A percentile compares a stretch with the other conserved stretches of the same genome.
Evolutionary conservation across 768 basidiomycete genomes (phyloP).

Genomic region (Kwoniella bestiolae): DNA sequence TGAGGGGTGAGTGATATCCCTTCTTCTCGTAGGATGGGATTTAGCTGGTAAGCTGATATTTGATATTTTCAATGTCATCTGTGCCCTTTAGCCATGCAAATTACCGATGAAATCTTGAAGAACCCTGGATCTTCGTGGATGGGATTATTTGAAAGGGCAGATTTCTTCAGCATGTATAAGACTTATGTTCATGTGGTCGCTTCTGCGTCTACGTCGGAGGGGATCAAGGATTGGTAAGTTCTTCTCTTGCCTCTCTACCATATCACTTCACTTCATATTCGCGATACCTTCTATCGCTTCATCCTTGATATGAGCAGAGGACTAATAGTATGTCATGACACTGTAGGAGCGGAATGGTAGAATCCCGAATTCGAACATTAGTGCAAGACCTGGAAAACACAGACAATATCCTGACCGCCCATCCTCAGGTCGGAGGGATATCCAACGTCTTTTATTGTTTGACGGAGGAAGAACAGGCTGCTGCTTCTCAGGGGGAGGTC

Average conservation of each 20-base stretch:
- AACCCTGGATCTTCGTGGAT: slow-evolving; percentile 78
- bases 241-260: neutral
- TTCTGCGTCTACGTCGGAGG: slow-evolving; percentile 78
- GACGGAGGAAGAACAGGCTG: slow-evolving; percentile 81
- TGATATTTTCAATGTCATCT: too few species aligned
- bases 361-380: slow-evolving; percentile 91
- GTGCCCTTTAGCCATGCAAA: slow-evolving; percentile 73
- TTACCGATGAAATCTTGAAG: slow-evolving; percentile 88
- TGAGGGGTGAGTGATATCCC: slow-evolving; percentile 67
- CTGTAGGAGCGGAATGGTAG: slow-evolving; percentile 91
- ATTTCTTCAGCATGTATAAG: slow-evolving; percentile 95
- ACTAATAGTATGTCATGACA: neutral
- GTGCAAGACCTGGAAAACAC: slow-evolving; percentile 98
- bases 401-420: slow-evolving; percentile 85
- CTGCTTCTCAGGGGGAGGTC: slow-evolving; percentile 85
- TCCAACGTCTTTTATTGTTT: slow-evolving; percentile 83
- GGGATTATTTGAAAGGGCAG: slow-evolving; percentile 91
- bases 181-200: slow-evolving; percentile 97
- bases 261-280: neutral
- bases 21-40: neutral
- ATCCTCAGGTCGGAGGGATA: slow-evolving; percentile 94
- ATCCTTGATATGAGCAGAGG: too few species aligned
- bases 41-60: too few species aligned
- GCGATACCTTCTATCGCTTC: neutral
- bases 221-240: slow-evolving; percentile 88